Percentiles rank a stretch among this genome's conserved stretches.
Conservation (phyloP, 306 rosid genomes). For the Vigna unguiculata region DNA sequence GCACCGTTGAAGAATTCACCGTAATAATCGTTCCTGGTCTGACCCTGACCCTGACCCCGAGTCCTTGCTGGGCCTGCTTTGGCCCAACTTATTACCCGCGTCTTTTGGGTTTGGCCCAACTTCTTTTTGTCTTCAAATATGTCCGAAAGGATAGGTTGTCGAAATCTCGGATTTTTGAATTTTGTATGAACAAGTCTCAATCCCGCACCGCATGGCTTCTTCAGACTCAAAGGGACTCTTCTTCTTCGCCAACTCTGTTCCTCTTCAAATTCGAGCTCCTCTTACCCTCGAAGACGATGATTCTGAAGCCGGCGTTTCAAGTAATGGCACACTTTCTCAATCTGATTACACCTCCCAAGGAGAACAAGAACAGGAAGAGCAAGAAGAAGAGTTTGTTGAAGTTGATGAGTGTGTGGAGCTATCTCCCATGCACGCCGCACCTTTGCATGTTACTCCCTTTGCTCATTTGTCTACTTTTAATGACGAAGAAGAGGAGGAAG, state of each 20-base stretch:
- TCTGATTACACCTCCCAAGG: constrained; percentile 43
- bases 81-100: not conserved
- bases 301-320: constrained; percentile 48
- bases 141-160: not conserved
- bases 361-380: constrained; percentile 4
- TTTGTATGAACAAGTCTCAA: not conserved
- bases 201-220: constrained; percentile 48
- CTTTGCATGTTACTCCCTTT: constrained; percentile 57
- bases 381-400: constrained; percentile 30
- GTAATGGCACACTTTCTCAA: constrained; percentile 42
- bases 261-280: constrained; percentile 64
- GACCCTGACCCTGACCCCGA: not conserved
- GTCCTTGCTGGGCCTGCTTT: not conserved
- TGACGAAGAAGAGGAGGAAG: constrained; percentile 43
- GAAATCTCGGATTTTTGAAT: constrained; percentile 20
- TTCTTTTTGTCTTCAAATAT: not conserved
- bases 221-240: constrained; percentile 41
- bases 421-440: constrained; percentile 24
- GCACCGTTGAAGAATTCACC: not conserved
- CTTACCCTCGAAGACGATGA: constrained; percentile 47
- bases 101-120: not conserved
- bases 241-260: constrained; percentile 11
- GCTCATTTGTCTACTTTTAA: constrained; percentile 63
- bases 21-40: not conserved
- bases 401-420: constrained; percentile 28